Percentiles rank a stretch among this genome's conserved stretches.
Evolutionary conservation across 2,329 filamentous ascomycete species (phyloP).

Genomic region (Colletotrichum karsti): DNA sequence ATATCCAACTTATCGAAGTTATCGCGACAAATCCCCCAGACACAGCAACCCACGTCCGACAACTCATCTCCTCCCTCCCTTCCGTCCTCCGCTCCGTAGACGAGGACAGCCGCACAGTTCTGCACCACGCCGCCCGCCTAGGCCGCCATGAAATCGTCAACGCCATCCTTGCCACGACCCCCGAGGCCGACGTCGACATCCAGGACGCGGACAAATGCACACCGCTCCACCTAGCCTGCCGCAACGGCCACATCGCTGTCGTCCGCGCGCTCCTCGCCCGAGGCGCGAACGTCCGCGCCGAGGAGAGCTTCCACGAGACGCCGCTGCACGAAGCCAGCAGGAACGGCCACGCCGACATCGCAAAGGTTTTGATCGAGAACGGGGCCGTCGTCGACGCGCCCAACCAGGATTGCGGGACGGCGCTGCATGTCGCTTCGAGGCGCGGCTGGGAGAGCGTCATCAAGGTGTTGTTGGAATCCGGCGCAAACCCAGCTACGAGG

Average conservation of each 20-base stretch:
- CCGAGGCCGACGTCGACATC: slow-evolving; percentile 19
- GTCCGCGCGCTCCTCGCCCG: slow-evolving; percentile 16
- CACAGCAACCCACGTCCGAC: slow-evolving; percentile 8
- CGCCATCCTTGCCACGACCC: slow-evolving; percentile 20
- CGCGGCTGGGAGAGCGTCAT: slow-evolving; percentile 13
- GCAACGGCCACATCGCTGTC: slow-evolving; percentile 27
- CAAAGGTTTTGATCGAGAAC: slow-evolving; percentile 14
- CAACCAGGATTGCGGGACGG: slow-evolving; percentile 24
- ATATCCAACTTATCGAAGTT: slow-evolving; percentile 27
- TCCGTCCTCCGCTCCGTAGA: slow-evolving; percentile 27
- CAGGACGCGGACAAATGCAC: slow-evolving; percentile 25
- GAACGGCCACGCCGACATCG: slow-evolving; percentile 20
- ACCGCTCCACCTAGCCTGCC: slow-evolving; percentile 28
- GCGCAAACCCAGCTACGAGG: slow-evolving; percentile 29
- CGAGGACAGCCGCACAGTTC: slow-evolving; percentile 21
- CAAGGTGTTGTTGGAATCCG: slow-evolving; percentile 3
- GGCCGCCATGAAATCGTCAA: slow-evolving; percentile 18
- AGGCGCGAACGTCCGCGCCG: slow-evolving; percentile 27
- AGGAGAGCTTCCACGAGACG: slow-evolving; percentile 29
- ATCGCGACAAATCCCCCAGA: slow-evolving; percentile 16
- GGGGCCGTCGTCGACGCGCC: slow-evolving; percentile 29
- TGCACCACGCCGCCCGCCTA: slow-evolving; percentile 28
- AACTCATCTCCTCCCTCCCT: slow-evolving; percentile 28
- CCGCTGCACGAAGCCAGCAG: slow-evolving; percentile 26
- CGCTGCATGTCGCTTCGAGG: slow-evolving; percentile 26